These are phyloP conservation scores for Phalaenopsis equestris DNA, from an alignment of 106 monocot genomes.

Conservation along the genomic window DNA sequence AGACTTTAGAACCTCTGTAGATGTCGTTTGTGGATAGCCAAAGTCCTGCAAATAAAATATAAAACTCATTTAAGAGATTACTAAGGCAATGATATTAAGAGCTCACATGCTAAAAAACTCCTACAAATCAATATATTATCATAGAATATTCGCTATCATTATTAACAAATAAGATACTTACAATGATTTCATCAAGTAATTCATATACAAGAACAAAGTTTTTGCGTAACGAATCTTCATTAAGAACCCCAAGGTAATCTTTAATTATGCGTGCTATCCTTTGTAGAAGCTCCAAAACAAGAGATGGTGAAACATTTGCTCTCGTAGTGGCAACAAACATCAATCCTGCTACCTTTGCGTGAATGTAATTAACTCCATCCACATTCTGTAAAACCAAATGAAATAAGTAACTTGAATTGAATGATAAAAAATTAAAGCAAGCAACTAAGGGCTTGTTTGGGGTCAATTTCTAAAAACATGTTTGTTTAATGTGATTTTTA, in stretches of 20 bases:
- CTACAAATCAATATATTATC: neutral
- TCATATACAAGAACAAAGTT: slow-evolving; percentile 98
- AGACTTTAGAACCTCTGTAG: slow-evolving; percentile 92
- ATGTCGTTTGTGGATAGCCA: slow-evolving; percentile 96
- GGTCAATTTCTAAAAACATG: no score
- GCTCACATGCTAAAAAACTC: neutral
- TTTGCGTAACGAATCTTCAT: slow-evolving; percentile 95
- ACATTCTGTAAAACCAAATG: slow-evolving; percentile 56
- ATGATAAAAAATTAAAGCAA: neutral
- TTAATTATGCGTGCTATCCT: slow-evolving; percentile 92
- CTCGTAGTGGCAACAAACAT: slow-evolving; percentile 94
- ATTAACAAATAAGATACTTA: slow-evolving; percentile 32
- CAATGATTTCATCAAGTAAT: slow-evolving; percentile 98
- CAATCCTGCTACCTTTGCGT: slow-evolving; percentile 94
- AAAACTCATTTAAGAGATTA: neutral
- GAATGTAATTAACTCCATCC: slow-evolving; percentile 96
- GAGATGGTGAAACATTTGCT: slow-evolving; percentile 83
- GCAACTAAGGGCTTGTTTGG: no score
- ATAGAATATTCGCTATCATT: neutral
- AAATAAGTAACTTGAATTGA: slow-evolving; percentile 1
- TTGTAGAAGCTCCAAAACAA: slow-evolving; percentile 92
- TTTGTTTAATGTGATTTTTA: no score
- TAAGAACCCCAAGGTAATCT: slow-evolving; percentile 97
- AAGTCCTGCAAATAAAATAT: slow-evolving; percentile 54
- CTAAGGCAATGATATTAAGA: neutral